Base-by-base conservation (phyloP, 164 flowering plant species). In the Taxillus chinensis region DNA sequence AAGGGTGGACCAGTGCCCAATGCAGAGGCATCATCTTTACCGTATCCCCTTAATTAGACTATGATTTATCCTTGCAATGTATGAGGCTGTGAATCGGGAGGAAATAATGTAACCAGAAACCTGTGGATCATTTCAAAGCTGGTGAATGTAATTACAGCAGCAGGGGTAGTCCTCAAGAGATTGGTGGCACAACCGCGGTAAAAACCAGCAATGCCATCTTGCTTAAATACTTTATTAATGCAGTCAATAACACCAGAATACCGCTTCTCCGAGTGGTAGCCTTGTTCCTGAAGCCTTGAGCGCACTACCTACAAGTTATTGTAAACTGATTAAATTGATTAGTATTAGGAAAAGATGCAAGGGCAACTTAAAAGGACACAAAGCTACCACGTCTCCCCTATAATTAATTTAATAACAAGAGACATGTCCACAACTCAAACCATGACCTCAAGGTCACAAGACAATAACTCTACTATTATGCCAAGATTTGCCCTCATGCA, bases 71-170 rank as follows among this genome's bases (percentile, higher is more conserved):
- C 58, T 75, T 74, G 79, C 50, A 85, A 68, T 60, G 86, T 67
- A 17, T 80, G 88, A 57, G 78, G 73, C 0, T 80, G 87, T 51
- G 87, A 71, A 63, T 82, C 87, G 27, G 85, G 78, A 61, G 81
- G 83, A 63, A 74, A 74, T 43, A 65, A 10, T 11, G 67, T 70
- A 53, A 81, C 67, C n/a, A 90, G 85, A 70, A 79, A 90, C 9
- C 90, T 80, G 65, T 86, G 93, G 69, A 91, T 89, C 96, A 95
- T 89, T 77, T 95, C 97, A 68, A 91, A 95, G 76, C 99, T 95
- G 60, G 99, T 91, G 64, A 95, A 95, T 55, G 99, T 91, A 40
- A 95, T 95, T 9, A 87, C 91, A 57, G 99, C 99, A 63, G 96
- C 93, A 7, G 96, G 97, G 2, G 96, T 87, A 3, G 97, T 95